Conservation (phyloP, 768 basidiomycete species). For the Chalciporus chontae region DNA sequence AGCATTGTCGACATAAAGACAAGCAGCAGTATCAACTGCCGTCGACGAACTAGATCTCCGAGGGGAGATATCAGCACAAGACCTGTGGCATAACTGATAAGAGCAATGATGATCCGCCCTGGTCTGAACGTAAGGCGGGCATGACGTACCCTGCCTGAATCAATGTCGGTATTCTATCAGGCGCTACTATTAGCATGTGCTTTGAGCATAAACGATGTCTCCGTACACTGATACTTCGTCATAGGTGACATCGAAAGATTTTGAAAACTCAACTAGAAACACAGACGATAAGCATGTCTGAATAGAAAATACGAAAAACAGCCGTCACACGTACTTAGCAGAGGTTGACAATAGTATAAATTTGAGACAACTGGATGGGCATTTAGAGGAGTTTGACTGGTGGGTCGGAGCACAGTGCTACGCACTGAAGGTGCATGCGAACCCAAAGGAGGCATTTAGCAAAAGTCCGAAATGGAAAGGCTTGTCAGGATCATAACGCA, state of each 20-base stretch:
- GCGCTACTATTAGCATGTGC: background rate
- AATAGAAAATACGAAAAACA: background rate
- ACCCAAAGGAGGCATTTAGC: conserved; percentile 58
- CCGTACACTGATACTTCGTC: conserved; percentile 32
- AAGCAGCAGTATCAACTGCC: conserved; percentile 63
- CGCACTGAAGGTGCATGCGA: conserved; percentile 48
- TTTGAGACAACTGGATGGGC: conserved; percentile 56
- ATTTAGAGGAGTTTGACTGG: background rate
- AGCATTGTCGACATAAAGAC: conserved; percentile 52
- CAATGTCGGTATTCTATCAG: conserved; percentile 56
- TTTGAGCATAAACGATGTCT: background rate
- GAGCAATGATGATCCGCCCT: background rate
- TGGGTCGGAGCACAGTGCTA: conserved; percentile 1
- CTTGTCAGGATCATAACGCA: conserved; percentile 49
- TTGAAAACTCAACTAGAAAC: conserved; percentile 32
- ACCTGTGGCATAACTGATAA: conserved; percentile 62
- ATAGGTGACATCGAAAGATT: conserved; percentile 39
- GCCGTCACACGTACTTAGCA: conserved; percentile 51
- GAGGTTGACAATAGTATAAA: conserved; percentile 79
- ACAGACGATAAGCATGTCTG: background rate
- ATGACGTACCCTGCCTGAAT: conserved; percentile 58
- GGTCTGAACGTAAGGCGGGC: background rate
- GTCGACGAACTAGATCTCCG: conserved; percentile 77
- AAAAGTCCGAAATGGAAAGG: conserved; percentile 51
- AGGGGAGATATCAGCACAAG: conserved; percentile 75